phyloP scores from a whole-genome alignment of 2,329 filamentous ascomycete genomes.

The Gnomoniopsis smithogilvyi region DNA sequence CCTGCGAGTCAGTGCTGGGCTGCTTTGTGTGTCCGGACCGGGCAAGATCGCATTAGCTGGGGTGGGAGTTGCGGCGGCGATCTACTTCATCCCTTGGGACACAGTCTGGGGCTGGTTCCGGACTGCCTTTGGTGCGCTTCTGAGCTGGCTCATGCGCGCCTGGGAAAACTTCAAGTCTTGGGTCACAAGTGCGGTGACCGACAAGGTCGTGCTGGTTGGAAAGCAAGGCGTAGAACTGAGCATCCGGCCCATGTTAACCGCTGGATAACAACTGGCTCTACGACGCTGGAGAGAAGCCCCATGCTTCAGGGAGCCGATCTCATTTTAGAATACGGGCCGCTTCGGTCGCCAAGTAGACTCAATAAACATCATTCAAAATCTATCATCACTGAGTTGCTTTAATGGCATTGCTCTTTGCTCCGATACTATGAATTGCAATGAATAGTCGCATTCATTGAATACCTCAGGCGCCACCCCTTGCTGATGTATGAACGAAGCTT shows the following conservation, averaged over 20 bases:
- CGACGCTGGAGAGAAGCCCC: not conserved
- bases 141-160: conserved; percentile 8
- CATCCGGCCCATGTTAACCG: not conserved
- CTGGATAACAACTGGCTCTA: not conserved
- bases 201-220: not conserved
- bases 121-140: conserved; percentile 9
- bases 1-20: conserved; percentile 10
- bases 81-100: conserved; percentile 17
- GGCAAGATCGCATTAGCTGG: conserved; percentile 15
- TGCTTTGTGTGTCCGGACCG: conserved; percentile 13
- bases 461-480: no score
- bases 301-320: not conserved
- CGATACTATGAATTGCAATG: no score
- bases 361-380: no score
- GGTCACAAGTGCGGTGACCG: not conserved
- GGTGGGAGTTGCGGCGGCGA: conserved; percentile 8
- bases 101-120: conserved; percentile 17
- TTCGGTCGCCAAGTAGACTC: no score
- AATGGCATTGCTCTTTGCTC: no score
- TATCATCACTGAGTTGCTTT: no score
- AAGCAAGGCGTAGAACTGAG: conserved; percentile 6
- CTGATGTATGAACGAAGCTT: no score
- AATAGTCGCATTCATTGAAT: no score
- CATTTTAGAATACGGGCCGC: not conserved
- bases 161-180: conserved; percentile 18